These are phyloP conservation scores for Talaromyces funiculosus DNA, from an alignment of 2,329 filamentous ascomycete species.

Conservation along the genomic window DNA sequence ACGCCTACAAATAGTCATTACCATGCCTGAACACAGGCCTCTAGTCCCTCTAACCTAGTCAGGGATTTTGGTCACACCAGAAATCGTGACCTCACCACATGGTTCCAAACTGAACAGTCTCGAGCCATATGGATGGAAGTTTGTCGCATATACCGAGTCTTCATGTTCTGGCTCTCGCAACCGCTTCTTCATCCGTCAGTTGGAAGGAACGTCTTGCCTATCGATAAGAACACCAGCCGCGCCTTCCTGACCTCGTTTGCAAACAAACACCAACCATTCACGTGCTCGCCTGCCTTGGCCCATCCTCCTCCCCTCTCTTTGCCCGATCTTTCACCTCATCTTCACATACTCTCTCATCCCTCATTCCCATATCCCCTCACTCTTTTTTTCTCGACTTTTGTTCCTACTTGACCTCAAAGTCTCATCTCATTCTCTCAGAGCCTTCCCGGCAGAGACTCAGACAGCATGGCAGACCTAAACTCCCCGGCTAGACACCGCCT, in stretches of 20 bases:
- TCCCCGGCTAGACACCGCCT: slow-evolving; percentile 8
- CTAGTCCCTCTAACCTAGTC: too few relatives aligned
- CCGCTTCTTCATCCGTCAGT: too few relatives aligned
- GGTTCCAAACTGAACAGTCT: too few relatives aligned
- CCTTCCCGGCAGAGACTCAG: neutral
- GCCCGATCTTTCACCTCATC: neutral
- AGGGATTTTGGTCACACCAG: too few relatives aligned
- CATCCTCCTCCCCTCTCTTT: neutral
- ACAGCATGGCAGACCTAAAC: neutral
- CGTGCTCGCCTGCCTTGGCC: neutral
- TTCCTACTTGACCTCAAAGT: neutral
- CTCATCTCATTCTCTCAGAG: neutral
- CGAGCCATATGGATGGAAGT: too few relatives aligned
- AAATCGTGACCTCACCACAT: too few relatives aligned
- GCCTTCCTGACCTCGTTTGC: neutral
- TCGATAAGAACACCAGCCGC: neutral
- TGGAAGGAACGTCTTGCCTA: neutral
- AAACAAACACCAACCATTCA: neutral
- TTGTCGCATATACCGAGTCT: too few relatives aligned
- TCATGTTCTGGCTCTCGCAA: too few relatives aligned
- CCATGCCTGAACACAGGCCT: too few relatives aligned
- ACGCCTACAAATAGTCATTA: too few relatives aligned
- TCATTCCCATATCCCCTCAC: too few relatives aligned
- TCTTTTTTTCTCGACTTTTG: neutral
- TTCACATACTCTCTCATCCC: neutral